Evolutionary conservation across 768 basidiomycete species (phyloP).

Genomic region (Cystoderma amianthinum): DNA sequence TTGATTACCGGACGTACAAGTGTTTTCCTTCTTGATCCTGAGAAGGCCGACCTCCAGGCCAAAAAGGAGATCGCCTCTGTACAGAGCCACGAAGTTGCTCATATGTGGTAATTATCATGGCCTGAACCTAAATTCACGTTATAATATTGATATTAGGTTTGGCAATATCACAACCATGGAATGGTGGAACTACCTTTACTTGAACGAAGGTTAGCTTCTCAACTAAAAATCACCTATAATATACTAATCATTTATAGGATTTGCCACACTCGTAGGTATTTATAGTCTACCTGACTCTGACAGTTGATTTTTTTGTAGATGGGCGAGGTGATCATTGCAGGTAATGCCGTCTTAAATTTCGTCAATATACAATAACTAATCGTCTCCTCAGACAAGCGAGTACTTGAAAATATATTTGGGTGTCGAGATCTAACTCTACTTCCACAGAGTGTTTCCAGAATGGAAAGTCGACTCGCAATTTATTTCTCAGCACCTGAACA

Average conservation of each 20-base stretch:
- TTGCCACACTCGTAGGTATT: conserved; percentile 67
- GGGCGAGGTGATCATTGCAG: no score
- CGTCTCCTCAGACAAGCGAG: no score
- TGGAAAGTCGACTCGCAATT: conserved; percentile 83
- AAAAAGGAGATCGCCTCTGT: conserved; percentile 75
- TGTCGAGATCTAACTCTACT: conserved; percentile 2
- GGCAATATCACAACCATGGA: conserved; percentile 92
- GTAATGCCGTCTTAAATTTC: neutral
- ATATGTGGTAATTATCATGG: conserved; percentile 54
- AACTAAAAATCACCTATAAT: conserved; percentile 1
- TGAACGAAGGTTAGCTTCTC: conserved; percentile 58
- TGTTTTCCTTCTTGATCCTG: conserved; percentile 74
- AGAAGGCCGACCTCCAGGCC: conserved; percentile 60
- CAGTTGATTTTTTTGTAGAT: no score
- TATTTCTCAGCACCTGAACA: conserved; percentile 67
- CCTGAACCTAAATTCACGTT: neutral
- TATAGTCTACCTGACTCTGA: no score
- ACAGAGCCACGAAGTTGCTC: conserved; percentile 84
- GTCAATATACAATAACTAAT: conserved; percentile 2
- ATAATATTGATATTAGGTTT: conserved; percentile 44
- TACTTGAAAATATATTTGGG: no score
- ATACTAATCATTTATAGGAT: conserved; percentile 37
- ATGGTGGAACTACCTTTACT: conserved; percentile 85
- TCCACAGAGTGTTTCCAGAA: conserved; percentile 63
- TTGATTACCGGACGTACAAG: conserved; percentile 86